phyloP scores from a whole-genome alignment of 179 eudicot species.

The Silene coronaria region DNA sequence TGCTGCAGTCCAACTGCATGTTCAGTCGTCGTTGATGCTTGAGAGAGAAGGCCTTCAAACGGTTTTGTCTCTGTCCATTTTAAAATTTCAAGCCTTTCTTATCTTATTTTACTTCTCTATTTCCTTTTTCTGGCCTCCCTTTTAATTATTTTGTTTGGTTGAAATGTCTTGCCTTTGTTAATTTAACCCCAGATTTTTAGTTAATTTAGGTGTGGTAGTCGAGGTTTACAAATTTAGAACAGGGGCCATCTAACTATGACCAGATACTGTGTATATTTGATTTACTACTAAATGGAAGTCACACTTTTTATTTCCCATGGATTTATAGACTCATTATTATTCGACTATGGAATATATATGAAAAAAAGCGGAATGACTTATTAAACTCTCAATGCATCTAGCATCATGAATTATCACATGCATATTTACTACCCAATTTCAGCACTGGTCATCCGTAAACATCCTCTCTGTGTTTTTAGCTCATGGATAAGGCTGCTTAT shows the following conservation, averaged over 20 bases:
- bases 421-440: not conserved
- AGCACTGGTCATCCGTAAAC: no score
- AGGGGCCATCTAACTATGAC: not conserved
- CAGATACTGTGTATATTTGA: not conserved
- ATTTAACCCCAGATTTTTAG: not conserved
- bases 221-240: not conserved
- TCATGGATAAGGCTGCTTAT: no score
- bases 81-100: slow-evolving; percentile 6
- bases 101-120: not conserved
- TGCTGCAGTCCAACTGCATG: slow-evolving; percentile 93
- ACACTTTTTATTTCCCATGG: not conserved
- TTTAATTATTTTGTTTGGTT: not conserved
- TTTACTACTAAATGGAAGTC: not conserved
- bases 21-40: slow-evolving; percentile 85
- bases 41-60: slow-evolving; percentile 99
- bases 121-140: not conserved
- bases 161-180: not conserved
- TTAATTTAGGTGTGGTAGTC: not conserved
- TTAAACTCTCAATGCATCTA: not conserved
- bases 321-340: not conserved
- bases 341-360: not conserved
- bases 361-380: not conserved
- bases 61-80: slow-evolving; percentile 42
- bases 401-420: not conserved
- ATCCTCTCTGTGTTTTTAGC: no score